phyloP scores from a whole-genome alignment of 768 basidiomycete species.

The Auricularia sp. region DNA sequence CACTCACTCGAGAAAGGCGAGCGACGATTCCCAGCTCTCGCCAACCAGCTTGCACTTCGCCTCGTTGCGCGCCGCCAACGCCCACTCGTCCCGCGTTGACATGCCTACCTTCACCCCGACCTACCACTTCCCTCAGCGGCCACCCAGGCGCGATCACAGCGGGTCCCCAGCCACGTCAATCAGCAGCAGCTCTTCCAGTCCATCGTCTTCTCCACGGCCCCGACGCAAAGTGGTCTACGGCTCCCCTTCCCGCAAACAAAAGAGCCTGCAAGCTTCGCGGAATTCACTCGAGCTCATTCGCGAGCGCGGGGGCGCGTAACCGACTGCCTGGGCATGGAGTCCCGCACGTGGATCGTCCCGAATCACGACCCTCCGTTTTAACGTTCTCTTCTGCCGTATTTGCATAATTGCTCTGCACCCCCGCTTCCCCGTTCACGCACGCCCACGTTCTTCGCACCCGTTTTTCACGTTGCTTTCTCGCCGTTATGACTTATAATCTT shows the following conservation, averaged over 20 bases:
- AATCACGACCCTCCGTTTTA: too few relatives aligned
- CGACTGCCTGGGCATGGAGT: too few relatives aligned
- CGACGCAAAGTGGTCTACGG: neutral
- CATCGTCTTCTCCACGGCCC: neutral
- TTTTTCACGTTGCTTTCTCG: too few relatives aligned
- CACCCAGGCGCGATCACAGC: neutral
- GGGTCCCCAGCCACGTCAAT: neutral
- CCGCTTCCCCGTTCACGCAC: too few relatives aligned
- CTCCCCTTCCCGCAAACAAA: neutral
- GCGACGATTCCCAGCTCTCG: neutral
- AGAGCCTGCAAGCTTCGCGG: neutral
- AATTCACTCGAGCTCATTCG: neutral
- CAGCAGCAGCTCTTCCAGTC: neutral
- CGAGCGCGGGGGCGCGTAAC: neutral
- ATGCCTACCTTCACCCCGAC: neutral
- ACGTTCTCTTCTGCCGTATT: too few relatives aligned
- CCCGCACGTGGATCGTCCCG: too few relatives aligned
- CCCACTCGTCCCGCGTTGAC: neutral
- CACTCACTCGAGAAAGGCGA: neutral
- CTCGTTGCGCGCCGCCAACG: neutral
- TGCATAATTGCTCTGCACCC: too few relatives aligned
- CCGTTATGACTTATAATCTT: too few relatives aligned
- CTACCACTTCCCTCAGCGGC: neutral
- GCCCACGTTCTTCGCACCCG: too few relatives aligned
- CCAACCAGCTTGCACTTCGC: neutral